Conservation (phyloP, 1,139 yeast species). For the Geotrichum histeridarum region DNA sequence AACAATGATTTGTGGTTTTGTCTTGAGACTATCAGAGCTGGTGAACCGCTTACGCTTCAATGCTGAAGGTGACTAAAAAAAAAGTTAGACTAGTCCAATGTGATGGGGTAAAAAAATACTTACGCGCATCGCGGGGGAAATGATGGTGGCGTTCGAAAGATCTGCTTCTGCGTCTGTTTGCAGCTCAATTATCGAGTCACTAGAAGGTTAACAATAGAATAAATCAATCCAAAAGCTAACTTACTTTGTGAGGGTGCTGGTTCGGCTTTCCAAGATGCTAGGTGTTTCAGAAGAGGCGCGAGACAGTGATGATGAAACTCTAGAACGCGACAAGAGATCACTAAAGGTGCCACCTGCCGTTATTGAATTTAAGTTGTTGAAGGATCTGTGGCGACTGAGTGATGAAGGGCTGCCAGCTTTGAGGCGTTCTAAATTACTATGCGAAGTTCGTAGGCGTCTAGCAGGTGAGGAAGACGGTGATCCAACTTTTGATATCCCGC, state of each 20-base stretch:
- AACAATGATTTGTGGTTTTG: not conserved
- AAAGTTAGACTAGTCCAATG: not conserved
- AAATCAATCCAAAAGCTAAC: not conserved
- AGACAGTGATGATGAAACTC: constrained; percentile 5
- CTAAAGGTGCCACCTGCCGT: constrained; percentile 3
- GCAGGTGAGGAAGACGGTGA: constrained; percentile 4
- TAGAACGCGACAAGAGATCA: constrained; percentile 6
- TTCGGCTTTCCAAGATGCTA: constrained; percentile 7
- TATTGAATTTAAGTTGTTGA: not conserved
- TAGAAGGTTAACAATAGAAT: not conserved
- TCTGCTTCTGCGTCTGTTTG: not conserved
- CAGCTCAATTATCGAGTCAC: constrained; percentile 7
- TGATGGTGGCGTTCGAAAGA: not conserved
- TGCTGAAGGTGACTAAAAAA: not conserved
- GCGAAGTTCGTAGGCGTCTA: constrained; percentile 9
- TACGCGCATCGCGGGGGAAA: not conserved
- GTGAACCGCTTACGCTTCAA: not conserved
- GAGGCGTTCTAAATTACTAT: constrained; percentile 7
- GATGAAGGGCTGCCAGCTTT: not conserved
- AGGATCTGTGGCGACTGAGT: constrained; percentile 5
- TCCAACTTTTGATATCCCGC: constrained; percentile 4
- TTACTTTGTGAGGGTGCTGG: constrained; percentile 12
- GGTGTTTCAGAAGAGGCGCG: constrained; percentile 5
- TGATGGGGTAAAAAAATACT: not conserved
- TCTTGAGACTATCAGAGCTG: not conserved